These are phyloP conservation scores for Leptodermis oblonga DNA, from an alignment of 257 asterid species.

Conservation along the genomic window DNA sequence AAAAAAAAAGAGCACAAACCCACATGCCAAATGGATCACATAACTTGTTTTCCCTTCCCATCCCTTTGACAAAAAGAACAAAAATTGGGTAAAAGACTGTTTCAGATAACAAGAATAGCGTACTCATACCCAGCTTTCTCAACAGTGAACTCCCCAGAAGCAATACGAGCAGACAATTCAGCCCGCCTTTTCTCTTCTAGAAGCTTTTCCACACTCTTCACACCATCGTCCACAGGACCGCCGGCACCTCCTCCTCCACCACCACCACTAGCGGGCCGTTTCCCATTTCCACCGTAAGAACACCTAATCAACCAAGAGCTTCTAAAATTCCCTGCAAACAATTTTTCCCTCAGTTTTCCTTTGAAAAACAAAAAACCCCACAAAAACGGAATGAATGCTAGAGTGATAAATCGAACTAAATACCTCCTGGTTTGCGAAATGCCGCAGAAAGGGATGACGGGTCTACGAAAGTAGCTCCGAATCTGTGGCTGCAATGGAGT, in stretches of 20 bases:
- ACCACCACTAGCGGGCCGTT: constrained; percentile 20
- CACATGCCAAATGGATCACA: not conserved
- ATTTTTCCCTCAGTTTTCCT: not conserved
- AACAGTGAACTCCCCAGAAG: constrained; percentile 80
- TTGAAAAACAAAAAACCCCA: not conserved
- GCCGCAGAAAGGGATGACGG: not conserved
- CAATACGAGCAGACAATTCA: constrained; percentile 81
- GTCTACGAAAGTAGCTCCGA: constrained; percentile 18
- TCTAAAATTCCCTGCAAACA: constrained; percentile 38
- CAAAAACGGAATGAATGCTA: not conserved
- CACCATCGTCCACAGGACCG: constrained; percentile 32
- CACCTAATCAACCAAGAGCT: constrained; percentile 38
- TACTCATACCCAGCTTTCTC: constrained; percentile 51
- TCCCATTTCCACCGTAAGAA: constrained; percentile 52
- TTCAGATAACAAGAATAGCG: not conserved
- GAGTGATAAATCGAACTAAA: not conserved
- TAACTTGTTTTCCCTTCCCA: not conserved
- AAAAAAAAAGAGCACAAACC: too few species aligned
- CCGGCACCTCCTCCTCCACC: constrained; percentile 19
- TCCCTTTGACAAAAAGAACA: too few species aligned
- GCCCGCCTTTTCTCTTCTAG: constrained; percentile 66
- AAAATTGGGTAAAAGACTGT: not conserved
- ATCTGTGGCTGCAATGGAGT: constrained; percentile 16
- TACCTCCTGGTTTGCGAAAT: constrained; percentile 19
- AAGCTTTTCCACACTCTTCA: constrained; percentile 54